These are phyloP conservation scores for Lolium multiflorum DNA, from an alignment of 176 grass and related monocot species.

Conservation along the genomic window DNA sequence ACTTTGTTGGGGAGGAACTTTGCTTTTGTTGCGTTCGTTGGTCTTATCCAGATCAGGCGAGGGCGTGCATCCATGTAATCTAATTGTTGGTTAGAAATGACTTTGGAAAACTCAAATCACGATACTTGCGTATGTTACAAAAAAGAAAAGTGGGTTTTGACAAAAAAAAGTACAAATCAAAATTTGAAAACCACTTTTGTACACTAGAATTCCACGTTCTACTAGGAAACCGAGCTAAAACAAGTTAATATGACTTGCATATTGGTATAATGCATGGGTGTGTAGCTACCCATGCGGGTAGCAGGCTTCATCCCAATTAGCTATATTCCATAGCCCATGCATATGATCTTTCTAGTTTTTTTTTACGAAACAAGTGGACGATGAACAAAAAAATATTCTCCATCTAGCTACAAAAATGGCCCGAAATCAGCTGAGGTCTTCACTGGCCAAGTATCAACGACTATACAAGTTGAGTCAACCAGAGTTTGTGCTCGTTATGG, in stretches of 20 bases:
- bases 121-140: neutral
- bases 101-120: neutral
- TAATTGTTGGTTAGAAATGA: neutral
- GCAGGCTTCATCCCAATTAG: neutral
- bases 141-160: no score
- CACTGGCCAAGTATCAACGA: neutral
- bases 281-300: no score
- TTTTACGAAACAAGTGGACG: neutral
- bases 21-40: neutral
- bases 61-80: neutral
- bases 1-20: neutral
- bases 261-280: no score
- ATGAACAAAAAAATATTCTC: neutral
- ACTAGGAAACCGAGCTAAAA: no score
- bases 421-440: neutral
- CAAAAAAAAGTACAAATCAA: no score
- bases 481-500: neutral
- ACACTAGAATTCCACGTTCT: no score
- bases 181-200: no score
- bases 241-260: no score
- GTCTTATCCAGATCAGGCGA: constrained; percentile 23
- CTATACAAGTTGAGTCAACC: neutral
- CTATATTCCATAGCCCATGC: neutral
- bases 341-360: neutral
- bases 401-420: neutral